A percentile compares a stretch with the other conserved stretches of the same genome.
Conservation (phyloP, 306 rosid genomes). For the Malus sylvestris region DNA sequence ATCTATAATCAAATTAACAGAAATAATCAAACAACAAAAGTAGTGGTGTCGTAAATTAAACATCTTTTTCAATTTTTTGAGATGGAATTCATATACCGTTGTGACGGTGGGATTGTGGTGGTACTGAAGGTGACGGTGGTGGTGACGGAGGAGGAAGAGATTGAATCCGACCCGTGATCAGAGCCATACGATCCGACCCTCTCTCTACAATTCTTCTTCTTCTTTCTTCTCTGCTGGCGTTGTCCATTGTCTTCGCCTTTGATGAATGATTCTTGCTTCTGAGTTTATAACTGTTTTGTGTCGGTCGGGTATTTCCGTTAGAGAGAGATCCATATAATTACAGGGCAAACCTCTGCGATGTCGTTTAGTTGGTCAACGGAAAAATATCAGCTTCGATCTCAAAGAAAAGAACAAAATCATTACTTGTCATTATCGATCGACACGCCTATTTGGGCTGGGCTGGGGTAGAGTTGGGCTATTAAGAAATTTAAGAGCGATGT, state of each 20-base stretch:
- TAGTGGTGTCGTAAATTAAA: not conserved
- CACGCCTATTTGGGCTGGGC: no score
- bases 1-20: not conserved
- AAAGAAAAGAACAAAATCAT: no score
- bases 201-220: slow-evolving; percentile 48
- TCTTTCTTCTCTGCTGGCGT: slow-evolving; percentile 36
- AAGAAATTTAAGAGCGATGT: no score
- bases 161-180: slow-evolving; percentile 46
- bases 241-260: slow-evolving; percentile 33
- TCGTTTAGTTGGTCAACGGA: not conserved
- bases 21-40: not conserved
- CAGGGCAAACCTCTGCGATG: not conserved
- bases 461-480: no score
- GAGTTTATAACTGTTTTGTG: not conserved
- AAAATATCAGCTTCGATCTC: not conserved
- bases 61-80: no score
- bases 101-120: slow-evolving; percentile 1
- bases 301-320: slow-evolving; percentile 14
- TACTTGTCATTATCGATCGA: no score
- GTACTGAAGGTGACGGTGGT: slow-evolving; percentile 19
- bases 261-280: not conserved
- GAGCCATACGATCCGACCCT: slow-evolving; percentile 64
- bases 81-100: not conserved
- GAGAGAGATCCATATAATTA: not conserved
- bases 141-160: slow-evolving; percentile 34